These are phyloP conservation scores for Fusarium pseudocircinatum DNA, from an alignment of 2,329 filamentous ascomycete species.

Conservation along the genomic window DNA sequence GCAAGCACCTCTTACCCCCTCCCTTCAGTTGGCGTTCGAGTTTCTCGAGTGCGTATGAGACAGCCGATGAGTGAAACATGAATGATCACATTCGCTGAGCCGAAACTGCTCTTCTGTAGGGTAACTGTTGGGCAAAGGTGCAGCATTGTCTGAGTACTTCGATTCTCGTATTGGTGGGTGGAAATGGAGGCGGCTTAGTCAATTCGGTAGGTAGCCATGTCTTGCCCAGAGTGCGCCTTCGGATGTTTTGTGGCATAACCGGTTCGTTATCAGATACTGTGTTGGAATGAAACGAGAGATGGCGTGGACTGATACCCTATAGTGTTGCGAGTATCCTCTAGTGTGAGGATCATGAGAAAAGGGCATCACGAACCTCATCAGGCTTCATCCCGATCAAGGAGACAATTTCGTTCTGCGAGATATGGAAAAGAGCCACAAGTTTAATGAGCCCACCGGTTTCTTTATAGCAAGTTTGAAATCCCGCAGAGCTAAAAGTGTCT, in stretches of 20 bases:
- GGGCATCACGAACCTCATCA: background rate
- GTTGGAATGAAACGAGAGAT: conserved; percentile 7
- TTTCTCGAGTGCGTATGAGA: conserved; percentile 10
- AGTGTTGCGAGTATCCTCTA: background rate
- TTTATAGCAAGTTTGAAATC: conserved; percentile 11
- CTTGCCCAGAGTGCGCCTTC: background rate
- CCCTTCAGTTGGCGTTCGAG: conserved; percentile 1
- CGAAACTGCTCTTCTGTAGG: conserved; percentile 7
- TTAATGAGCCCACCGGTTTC: conserved; percentile 18
- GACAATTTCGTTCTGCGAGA: background rate
- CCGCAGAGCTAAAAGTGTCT: conserved; percentile 12
- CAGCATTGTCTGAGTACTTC: conserved; percentile 4
- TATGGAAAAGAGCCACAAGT: conserved; percentile 10
- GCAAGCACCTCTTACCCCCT: background rate
- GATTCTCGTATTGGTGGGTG: background rate
- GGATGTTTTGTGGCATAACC: background rate
- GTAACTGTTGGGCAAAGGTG: background rate
- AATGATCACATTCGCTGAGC: background rate
- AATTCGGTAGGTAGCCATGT: background rate
- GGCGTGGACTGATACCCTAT: background rate
- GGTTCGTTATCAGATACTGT: background rate
- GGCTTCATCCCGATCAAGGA: background rate
- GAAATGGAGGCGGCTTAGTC: background rate
- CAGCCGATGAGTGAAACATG: conserved; percentile 1
- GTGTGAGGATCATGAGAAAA: background rate